phyloP scores from a whole-genome alignment of 129 eudicot genomes.

The Ambrosia trifida region DNA sequence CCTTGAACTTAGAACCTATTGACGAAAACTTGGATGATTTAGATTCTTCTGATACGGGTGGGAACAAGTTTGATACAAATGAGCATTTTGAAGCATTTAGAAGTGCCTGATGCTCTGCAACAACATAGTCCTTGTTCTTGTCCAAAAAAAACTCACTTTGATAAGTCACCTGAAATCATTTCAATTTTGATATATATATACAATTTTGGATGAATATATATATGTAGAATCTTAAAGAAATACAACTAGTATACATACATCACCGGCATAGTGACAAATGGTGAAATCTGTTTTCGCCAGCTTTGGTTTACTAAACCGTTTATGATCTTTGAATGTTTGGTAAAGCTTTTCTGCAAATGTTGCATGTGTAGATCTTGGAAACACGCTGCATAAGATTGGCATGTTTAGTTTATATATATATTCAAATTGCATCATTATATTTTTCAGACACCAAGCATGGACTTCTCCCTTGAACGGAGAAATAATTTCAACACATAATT shows the following conservation, averaged over 20 bases:
- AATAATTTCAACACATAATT: too few species aligned
- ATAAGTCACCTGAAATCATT: conserved; percentile 72
- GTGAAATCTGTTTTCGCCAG: conserved; percentile 83
- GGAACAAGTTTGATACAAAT: conserved; percentile 77
- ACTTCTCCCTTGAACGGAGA: not conserved
- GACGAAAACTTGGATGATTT: conserved; percentile 90
- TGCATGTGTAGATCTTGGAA: conserved; percentile 90
- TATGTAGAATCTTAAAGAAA: not conserved
- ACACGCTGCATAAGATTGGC: conserved; percentile 57
- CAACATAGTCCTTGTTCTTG: conserved; percentile 93
- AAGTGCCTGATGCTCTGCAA: conserved; percentile 92
- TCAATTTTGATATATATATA: not conserved
- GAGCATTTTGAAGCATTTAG: conserved; percentile 77
- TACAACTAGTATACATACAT: conserved; percentile 62
- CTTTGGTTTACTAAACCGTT: conserved; percentile 83
- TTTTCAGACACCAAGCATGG: not conserved
- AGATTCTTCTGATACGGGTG: conserved; percentile 69
- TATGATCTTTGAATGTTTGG: conserved; percentile 78
- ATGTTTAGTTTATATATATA: conserved; percentile 3
- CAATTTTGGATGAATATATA: not conserved
- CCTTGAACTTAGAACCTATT: conserved; percentile 78
- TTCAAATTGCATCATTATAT: conserved; percentile 11
- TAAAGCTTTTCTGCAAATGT: conserved; percentile 91
- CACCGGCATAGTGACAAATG: conserved; percentile 88
- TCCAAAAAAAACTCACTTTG: conserved; percentile 86